These are phyloP conservation scores for Orbilia ellipsospora DNA, from an alignment of 2,329 filamentous ascomycete genomes.

Conservation along the genomic window DNA sequence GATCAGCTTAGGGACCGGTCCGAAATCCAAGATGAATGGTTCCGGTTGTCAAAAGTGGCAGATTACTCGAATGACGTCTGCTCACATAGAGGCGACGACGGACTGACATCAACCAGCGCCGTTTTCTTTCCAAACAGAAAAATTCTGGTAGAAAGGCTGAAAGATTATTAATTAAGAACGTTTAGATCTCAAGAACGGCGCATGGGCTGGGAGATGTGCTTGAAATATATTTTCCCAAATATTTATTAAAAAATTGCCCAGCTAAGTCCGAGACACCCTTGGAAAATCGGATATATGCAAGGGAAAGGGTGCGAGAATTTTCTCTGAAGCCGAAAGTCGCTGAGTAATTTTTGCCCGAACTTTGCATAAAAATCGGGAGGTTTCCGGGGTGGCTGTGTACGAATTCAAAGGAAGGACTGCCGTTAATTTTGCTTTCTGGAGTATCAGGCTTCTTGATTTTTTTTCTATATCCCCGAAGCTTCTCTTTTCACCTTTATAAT, in stretches of 20 bases:
- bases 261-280: slow-evolving; percentile 41
- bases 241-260: slow-evolving; percentile 5
- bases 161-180: slow-evolving; percentile 4
- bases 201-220: slow-evolving; percentile 12
- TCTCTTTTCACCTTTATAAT: background rate
- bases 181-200: slow-evolving; percentile 1
- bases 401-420: background rate
- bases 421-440: background rate
- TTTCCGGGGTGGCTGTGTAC: slow-evolving; percentile 20
- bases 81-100: slow-evolving; percentile 45
- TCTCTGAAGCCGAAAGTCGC: slow-evolving; percentile 7
- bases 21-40: slow-evolving; percentile 55
- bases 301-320: slow-evolving; percentile 53
- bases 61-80: slow-evolving; percentile 34
- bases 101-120: slow-evolving; percentile 50
- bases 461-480: slow-evolving; percentile 4
- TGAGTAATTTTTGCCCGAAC: too few relatives aligned
- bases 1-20: slow-evolving; percentile 9
- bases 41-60: slow-evolving; percentile 45
- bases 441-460: background rate
- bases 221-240: slow-evolving; percentile 13
- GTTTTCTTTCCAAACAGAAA: slow-evolving; percentile 6
- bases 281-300: slow-evolving; percentile 30
- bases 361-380: slow-evolving; percentile 11
- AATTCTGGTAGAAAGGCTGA: slow-evolving; percentile 3